Evolutionary conservation across 352 stramenopile genomes (phyloP).

Genomic region (Pythium plurisporium): DNA sequence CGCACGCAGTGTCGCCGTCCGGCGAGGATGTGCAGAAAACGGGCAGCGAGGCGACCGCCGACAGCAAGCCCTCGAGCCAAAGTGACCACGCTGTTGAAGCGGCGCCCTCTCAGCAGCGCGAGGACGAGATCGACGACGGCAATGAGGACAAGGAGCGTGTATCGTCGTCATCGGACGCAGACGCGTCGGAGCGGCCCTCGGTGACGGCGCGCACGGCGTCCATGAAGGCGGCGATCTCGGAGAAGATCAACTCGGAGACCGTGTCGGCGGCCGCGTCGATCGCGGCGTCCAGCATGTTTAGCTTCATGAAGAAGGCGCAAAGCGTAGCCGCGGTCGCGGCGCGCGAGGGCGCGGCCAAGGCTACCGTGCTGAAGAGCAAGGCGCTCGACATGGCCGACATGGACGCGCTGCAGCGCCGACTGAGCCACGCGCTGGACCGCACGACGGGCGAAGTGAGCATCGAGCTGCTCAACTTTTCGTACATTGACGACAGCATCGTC

Average conservation of each 20-base stretch:
- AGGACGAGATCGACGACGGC: conserved; percentile 10
- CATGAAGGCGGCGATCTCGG: conserved; percentile 49
- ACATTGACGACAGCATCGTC: conserved; percentile 85
- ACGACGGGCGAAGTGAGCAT: conserved; percentile 79
- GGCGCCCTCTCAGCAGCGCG: background rate
- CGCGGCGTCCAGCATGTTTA: conserved; percentile 68
- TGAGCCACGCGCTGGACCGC: conserved; percentile 79
- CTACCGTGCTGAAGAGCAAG: conserved; percentile 60
- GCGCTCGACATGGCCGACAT: conserved; percentile 80
- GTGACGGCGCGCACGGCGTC: conserved; percentile 29
- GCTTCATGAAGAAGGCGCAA: conserved; percentile 84
- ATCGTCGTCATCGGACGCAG: background rate
- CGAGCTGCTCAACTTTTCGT: conserved; percentile 89
- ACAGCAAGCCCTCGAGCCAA: background rate
- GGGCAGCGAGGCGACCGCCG: conserved; percentile 1
- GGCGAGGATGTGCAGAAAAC: conserved; percentile 15
- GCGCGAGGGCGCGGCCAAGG: conserved; percentile 74
- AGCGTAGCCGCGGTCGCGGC: conserved; percentile 63
- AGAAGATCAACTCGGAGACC: conserved; percentile 69
- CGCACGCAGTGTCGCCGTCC: conserved; percentile 29
- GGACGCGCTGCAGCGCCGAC: conserved; percentile 73
- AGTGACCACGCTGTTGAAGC: background rate
- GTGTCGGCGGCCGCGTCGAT: conserved; percentile 61
- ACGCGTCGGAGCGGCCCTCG: conserved; percentile 5
- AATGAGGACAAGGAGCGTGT: background rate